Evolutionary conservation across 2,329 filamentous ascomycete species (phyloP).

Genomic region (Verticillium dahliae): DNA sequence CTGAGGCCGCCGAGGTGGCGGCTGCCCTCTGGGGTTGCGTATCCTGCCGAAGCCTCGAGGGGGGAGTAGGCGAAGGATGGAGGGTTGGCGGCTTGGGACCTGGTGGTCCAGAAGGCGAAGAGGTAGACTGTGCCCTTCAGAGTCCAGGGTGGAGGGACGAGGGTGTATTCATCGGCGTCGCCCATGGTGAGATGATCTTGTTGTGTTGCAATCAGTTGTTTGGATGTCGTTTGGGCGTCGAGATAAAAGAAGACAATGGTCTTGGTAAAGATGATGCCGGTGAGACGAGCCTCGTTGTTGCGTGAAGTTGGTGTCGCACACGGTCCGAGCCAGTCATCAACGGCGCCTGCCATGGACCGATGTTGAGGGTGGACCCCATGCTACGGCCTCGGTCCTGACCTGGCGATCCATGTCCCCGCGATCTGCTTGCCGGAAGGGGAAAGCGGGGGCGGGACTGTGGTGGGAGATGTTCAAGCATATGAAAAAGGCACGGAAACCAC

Average conservation of each 20-base stretch:
- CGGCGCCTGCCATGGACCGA: neutral
- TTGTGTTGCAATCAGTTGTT: neutral
- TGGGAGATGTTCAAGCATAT: neutral
- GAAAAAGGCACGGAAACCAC: no score
- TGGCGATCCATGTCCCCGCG: neutral
- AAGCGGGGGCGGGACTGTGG: neutral
- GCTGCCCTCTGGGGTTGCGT: slow-evolving; percentile 22
- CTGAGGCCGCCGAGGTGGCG: slow-evolving; percentile 35
- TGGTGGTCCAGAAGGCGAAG: slow-evolving; percentile 32
- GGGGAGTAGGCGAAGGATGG: slow-evolving; percentile 33
- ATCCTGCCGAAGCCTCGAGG: slow-evolving; percentile 35
- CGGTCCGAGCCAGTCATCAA: neutral
- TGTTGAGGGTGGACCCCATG: neutral
- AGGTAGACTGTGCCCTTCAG: slow-evolving; percentile 37
- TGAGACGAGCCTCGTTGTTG: neutral
- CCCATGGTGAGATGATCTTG: neutral
- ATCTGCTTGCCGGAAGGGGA: neutral
- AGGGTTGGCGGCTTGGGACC: slow-evolving; percentile 21
- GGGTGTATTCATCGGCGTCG: neutral
- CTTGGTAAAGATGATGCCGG: neutral
- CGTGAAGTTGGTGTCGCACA: neutral
- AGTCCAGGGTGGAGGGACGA: slow-evolving; percentile 28
- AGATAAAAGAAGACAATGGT: neutral
- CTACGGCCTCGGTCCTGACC: neutral
- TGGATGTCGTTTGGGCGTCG: neutral